phyloP scores from a whole-genome alignment of 2,329 filamentous ascomycete species.

The Epichloe brachyelytri region DNA sequence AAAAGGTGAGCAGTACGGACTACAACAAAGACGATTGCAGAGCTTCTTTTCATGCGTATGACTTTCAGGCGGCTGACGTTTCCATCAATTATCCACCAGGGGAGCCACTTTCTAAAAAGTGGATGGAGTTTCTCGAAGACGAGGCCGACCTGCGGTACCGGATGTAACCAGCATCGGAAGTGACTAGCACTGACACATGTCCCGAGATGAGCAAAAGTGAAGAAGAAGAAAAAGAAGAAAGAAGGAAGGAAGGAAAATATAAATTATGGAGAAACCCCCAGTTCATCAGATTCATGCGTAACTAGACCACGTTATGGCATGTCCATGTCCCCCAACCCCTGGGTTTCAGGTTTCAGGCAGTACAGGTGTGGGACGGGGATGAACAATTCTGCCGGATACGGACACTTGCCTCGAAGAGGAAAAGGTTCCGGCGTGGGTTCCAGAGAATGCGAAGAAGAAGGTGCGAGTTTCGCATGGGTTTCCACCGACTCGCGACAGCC shows the following conservation, averaged over 20 bases:
- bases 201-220: neutral
- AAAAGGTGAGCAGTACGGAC: constrained; percentile 45
- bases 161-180: constrained; percentile 36
- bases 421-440: neutral
- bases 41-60: neutral
- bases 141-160: constrained; percentile 79
- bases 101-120: constrained; percentile 74
- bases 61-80: neutral
- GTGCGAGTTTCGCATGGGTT: neutral
- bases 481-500: neutral
- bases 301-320: neutral
- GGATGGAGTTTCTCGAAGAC: constrained; percentile 88
- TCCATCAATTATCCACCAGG: constrained; percentile 35
- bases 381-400: neutral
- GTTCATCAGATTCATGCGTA: neutral
- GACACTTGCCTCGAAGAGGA: neutral
- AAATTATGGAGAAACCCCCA: too few species aligned
- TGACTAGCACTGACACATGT: constrained; percentile 4
- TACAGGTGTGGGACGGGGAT: neutral
- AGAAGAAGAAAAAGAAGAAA: neutral
- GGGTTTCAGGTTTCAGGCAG: neutral
- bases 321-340: neutral
- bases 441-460: neutral
- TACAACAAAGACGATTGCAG: neutral
- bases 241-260: neutral